phyloP scores from a whole-genome alignment of 2,329 filamentous ascomycete genomes.

The Ascochyta pisi region DNA sequence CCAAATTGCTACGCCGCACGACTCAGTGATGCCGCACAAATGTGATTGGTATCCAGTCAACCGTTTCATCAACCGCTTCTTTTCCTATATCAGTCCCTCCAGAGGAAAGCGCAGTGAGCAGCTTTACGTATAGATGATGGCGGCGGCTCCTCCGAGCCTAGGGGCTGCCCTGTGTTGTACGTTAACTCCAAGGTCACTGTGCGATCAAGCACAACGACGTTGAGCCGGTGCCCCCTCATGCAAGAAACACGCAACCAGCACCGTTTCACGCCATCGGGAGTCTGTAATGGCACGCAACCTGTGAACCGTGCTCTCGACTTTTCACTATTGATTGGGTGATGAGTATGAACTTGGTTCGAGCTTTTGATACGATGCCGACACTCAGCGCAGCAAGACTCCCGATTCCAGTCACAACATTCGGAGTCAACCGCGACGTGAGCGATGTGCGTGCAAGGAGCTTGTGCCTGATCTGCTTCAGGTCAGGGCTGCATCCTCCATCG shows the following conservation, averaged over 20 bases:
- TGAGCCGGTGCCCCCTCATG: neutral
- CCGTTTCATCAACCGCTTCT: constrained; percentile 28
- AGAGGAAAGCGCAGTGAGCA: constrained; percentile 2
- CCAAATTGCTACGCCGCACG: neutral
- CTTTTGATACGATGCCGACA: constrained; percentile 4
- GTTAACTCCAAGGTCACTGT: neutral
- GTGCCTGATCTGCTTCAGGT: constrained; percentile 1
- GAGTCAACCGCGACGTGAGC: neutral
- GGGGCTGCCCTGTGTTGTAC: neutral
- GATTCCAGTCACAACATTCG: constrained; percentile 1
- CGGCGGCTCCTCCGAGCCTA: constrained; percentile 6
- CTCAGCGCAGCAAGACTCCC: neutral
- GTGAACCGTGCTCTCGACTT: neutral
- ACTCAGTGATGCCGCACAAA: constrained; percentile 5
- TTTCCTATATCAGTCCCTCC: constrained; percentile 13
- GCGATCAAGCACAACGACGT: constrained; percentile 2
- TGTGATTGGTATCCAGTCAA: constrained; percentile 16
- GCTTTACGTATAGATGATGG: constrained; percentile 2
- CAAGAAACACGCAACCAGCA: constrained; percentile 5
- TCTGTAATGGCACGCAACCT: neutral
- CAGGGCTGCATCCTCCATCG: neutral
- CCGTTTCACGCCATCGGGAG: constrained; percentile 5
- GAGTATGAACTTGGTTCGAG: constrained; percentile 7
- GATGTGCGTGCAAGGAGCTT: neutral
- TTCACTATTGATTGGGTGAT: neutral